phyloP scores from a whole-genome alignment of 73 alveolate species.

The Tetrahymena elliotti region DNA sequence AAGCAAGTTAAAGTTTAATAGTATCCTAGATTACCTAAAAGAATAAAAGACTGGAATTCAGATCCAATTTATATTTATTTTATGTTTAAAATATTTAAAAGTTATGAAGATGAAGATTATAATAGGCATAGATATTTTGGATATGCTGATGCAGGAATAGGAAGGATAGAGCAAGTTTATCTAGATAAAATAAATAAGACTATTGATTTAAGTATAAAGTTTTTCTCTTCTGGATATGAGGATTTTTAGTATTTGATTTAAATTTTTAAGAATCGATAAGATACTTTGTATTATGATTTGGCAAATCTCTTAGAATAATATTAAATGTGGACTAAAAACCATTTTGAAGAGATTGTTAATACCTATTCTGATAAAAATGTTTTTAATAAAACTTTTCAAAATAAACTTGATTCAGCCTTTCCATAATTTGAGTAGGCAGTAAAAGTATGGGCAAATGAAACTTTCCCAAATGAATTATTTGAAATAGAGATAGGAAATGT shows the following conservation, averaged over 20 bases:
- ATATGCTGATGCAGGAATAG: not conserved
- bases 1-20: not conserved
- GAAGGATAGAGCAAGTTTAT: not conserved
- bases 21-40: not conserved
- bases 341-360: not conserved
- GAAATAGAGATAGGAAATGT: not conserved
- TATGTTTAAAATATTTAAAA: not conserved
- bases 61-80: not conserved
- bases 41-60: not conserved
- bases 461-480: not conserved
- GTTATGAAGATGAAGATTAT: not conserved
- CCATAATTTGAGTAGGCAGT: not conserved
- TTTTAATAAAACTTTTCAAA: not conserved
- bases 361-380: not conserved
- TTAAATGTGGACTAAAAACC: not conserved
- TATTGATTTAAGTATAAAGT: not conserved
- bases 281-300: not conserved
- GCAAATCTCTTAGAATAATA: not conserved
- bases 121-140: not conserved
- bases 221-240: not conserved
- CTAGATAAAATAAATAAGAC: not conserved
- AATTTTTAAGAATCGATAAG: not conserved
- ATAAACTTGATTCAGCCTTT: not conserved
- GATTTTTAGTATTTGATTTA: not conserved
- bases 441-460: not conserved